Percentiles rank a stretch among this genome's conserved stretches.
phyloP scores from a whole-genome alignment of 2,329 filamentous ascomycete genomes.

The Colletotrichum gigasporum region DNA sequence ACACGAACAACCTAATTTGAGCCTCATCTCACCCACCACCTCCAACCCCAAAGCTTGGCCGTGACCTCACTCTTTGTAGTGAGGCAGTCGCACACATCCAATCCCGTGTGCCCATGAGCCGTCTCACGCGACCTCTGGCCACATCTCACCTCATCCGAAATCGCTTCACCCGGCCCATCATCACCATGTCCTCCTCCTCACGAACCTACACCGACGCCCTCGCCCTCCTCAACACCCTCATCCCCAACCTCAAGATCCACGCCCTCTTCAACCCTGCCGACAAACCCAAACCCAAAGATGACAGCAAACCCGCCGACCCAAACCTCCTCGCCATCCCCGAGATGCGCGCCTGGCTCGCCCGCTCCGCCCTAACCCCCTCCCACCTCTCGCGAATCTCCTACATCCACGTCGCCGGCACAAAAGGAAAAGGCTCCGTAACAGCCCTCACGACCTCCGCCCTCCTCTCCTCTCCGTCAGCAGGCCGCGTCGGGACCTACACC shows the following conservation, averaged over 20 bases:
- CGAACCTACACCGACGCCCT: constrained; percentile 31
- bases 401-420: constrained; percentile 78
- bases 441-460: constrained; percentile 71
- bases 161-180: not conserved
- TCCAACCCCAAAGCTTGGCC: not conserved
- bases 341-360: constrained; percentile 80
- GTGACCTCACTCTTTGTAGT: not conserved
- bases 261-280: constrained; percentile 28
- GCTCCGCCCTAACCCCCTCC: constrained; percentile 74
- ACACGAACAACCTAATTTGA: constrained; percentile 7
- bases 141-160: not conserved
- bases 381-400: constrained; percentile 41
- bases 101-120: constrained; percentile 5
- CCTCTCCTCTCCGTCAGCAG: constrained; percentile 22
- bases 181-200: constrained; percentile 13
- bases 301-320: not conserved
- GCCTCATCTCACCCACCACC: constrained; percentile 10
- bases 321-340: constrained; percentile 69
- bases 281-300: not conserved
- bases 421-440: constrained; percentile 76
- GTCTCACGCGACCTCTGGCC: not conserved
- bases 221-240: constrained; percentile 29
- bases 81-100: not conserved
- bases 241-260: constrained; percentile 31
- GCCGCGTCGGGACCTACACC: constrained; percentile 79